Base-by-base conservation (phyloP, 495 filamentous ascomycete genomes). In the Aspergillus cristatus region DNA sequence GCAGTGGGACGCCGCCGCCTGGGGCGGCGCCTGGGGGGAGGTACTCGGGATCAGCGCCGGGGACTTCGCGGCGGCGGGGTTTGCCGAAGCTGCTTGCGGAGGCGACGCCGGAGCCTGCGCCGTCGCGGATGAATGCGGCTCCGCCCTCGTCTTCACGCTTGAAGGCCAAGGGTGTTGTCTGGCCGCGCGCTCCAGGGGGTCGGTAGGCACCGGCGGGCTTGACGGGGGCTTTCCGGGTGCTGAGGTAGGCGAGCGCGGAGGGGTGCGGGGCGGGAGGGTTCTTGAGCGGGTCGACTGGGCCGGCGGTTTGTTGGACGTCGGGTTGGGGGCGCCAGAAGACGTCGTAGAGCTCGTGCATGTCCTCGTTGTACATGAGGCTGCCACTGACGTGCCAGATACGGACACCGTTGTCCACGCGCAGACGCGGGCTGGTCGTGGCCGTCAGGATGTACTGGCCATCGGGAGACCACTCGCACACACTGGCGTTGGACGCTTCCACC, bases 81-180 rank as follows among this genome's bases (percentile, higher is more conserved):
- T 80, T 81, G 36, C 87, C 87, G 61, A 94, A 95, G 18, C 84
- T 85, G 50, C 88, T 91, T 34, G 77, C 59, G 30, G 74, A 67
- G 10, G 76, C 63, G 7, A 69, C 53, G 15, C n/a, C n/a, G n/a
- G 76, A 76, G 1, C 81, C 69, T 20, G 71, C 71, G 28, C 88
- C 88, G 41, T 94, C 89, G 54, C 79, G 81, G 37, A 84, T 68
- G 53, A 86, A 91, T 16, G 90, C 89, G 1, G 87, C 84, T 30
- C 91, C 93, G 32, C 91, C 91, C 63, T 98, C 84, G 42, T 98
- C 91, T 60, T 98, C 91, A 28, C 91, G 86, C 68, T 93, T 94
- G 72, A 97, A 98, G 40, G 89, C 85, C 42, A 97, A 66, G 7
- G 91, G 91, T 0, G 91, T 96, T 28, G 76, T 68, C 48, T 80